Evolutionary conservation across 257 asterid genomes (phyloP).

Genomic region (Primulina huaijiensis): DNA sequence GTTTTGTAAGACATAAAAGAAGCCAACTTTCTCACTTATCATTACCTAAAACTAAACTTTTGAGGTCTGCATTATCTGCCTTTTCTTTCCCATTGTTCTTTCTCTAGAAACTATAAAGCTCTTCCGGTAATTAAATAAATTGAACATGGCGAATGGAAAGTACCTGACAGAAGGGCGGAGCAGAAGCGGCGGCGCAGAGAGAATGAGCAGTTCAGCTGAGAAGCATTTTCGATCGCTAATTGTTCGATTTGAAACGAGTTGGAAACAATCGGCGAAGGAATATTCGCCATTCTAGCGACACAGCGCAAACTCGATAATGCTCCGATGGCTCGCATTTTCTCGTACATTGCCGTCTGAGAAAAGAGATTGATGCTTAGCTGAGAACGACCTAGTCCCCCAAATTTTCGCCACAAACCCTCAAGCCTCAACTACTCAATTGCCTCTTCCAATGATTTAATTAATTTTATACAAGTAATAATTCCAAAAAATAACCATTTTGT

Average conservation of each 20-base stretch:
- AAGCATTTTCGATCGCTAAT: slow-evolving; percentile 21
- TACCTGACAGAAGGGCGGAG: slow-evolving; percentile 35
- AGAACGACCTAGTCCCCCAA: neutral
- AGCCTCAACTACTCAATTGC: too few species aligned
- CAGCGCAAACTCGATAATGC: slow-evolving; percentile 29
- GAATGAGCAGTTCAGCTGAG: slow-evolving; percentile 16
- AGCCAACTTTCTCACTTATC: neutral
- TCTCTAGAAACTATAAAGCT: neutral
- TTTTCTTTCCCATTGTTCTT: too few species aligned
- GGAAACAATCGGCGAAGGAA: slow-evolving; percentile 25
- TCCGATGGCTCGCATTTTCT: slow-evolving; percentile 46
- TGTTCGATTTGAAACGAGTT: slow-evolving; percentile 23
- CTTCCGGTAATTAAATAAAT: neutral
- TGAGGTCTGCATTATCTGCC: neutral
- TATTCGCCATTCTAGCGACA: slow-evolving; percentile 40
- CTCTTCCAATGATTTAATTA: too few species aligned
- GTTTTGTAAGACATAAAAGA: neutral
- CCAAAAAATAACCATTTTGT: too few species aligned
- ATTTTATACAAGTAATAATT: too few species aligned
- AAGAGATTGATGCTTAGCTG: neutral
- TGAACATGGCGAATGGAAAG: neutral
- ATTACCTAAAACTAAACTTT: neutral
- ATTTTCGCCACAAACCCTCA: slow-evolving; percentile 15
- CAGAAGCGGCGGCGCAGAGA: slow-evolving; percentile 32
- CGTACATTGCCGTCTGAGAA: neutral